Base-by-base conservation (phyloP, 257 asterid species). In the Striga asiatica region DNA sequence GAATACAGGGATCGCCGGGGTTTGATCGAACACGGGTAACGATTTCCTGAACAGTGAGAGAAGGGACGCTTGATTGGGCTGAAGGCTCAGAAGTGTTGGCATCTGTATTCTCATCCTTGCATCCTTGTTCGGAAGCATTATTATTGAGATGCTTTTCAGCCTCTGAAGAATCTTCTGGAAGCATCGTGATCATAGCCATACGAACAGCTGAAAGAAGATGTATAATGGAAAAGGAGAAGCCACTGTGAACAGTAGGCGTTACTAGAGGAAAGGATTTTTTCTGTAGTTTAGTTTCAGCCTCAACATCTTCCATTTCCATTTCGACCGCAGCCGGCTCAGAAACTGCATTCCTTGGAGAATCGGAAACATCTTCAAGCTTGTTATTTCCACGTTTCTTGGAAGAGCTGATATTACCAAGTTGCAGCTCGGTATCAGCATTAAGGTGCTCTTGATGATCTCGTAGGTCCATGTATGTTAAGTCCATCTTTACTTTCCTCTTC, bases 171-270 rank as follows among this genome's bases (percentile, higher is more conserved):
- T 89, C 93, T 62, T 88, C 97, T 1, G 93, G 88, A 73, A 77
- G 87, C 55, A 71, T 52, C 31, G 89, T 78, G 47, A 73, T 69
- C 97, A 92, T 85, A 4, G 93, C 82, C 83, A 76, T 58, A 52
- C 99, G 95, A 71, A 88, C 91, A 5, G 97, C 85, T 50, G 99
- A 74, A 52, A 92, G 99, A 70, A 88, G 99, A 83, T 92, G 99
- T 60, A 92, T 78, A 45, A 88, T 67, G 65, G 97, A 88, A 78
- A 92, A 84, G 35, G 99, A 88, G 70, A 92, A 88, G 68, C 83
- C 93, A 22, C 80, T 83, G 52, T 79, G 97, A 59, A 88, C 89
- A 3, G 94, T 84, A 31, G 99, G 99, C 34, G 87, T 82, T 37
- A 92, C 88, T 61, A 80, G 66, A 65, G 75, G 82, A 68, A 81